These are phyloP conservation scores for Leccinellum albellum DNA, from an alignment of 768 basidiomycete species.

Conservation along the genomic window DNA sequence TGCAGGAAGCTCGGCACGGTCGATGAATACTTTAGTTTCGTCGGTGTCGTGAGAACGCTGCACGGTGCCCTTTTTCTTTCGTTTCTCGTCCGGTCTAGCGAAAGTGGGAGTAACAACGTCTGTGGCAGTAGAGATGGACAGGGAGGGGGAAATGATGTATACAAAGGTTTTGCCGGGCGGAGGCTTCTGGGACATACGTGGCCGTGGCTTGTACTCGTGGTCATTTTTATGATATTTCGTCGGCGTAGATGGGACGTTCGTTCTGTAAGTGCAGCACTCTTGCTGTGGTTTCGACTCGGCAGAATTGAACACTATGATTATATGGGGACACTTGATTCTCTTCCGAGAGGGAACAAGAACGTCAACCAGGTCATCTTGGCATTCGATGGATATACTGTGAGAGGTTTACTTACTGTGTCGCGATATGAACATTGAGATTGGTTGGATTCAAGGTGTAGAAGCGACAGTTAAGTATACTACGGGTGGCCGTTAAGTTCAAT, in stretches of 20 bases:
- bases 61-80: background rate
- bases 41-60: background rate
- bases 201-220: conserved; percentile 13
- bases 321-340: conserved; percentile 3
- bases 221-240: conserved; percentile 10
- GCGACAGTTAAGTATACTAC: conserved; percentile 10
- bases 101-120: background rate
- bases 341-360: conserved; percentile 1
- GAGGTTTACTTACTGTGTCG: conserved; percentile 12
- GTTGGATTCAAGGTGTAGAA: conserved; percentile 8
- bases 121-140: background rate
- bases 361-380: too few species aligned
- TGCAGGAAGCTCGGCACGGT: background rate
- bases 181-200: background rate
- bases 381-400: background rate
- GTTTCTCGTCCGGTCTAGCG: too few species aligned
- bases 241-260: conserved; percentile 14
- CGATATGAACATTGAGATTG: background rate
- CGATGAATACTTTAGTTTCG: background rate
- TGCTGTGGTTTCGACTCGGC: background rate
- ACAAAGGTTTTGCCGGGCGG: background rate
- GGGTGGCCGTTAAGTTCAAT: background rate
- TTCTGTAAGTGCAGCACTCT: conserved; percentile 5
- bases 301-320: background rate
- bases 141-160: background rate